A percentile compares a stretch with the other conserved stretches of the same genome.
Evolutionary conservation across 805 yeast species (phyloP).

Genomic region (Myxozyma mucilagina): DNA sequence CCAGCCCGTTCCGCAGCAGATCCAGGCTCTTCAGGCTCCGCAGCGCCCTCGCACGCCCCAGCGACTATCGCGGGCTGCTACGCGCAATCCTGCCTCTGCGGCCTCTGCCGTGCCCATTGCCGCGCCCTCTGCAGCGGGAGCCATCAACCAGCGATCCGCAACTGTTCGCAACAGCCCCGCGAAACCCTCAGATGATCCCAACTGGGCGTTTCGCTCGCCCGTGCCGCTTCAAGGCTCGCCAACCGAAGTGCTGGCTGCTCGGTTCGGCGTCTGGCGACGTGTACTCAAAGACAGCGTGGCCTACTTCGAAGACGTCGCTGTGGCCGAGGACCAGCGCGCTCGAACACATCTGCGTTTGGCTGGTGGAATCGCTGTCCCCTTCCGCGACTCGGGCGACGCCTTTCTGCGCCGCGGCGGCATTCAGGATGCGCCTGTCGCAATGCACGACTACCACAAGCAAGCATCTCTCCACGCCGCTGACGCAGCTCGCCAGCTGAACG

Average conservation of each 20-base stretch:
- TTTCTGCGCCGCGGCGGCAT: constrained; percentile 44
- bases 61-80: too few species aligned
- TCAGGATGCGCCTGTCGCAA: constrained; percentile 33
- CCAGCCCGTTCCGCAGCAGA: too few species aligned
- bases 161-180: too few species aligned
- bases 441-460: constrained; percentile 53
- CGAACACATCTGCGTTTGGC: constrained; percentile 79
- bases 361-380: constrained; percentile 63
- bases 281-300: constrained; percentile 71
- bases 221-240: constrained; percentile 70
- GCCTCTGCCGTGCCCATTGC: too few species aligned
- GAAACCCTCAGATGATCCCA: constrained; percentile 8
- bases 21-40: too few species aligned
- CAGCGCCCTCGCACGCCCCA: too few species aligned
- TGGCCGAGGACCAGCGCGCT: constrained; percentile 84
- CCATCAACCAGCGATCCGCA: too few species aligned
- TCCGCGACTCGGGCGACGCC: constrained; percentile 24
- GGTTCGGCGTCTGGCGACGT: constrained; percentile 85
- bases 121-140: too few species aligned
- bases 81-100: too few species aligned
- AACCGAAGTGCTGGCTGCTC: constrained; percentile 78
- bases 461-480: constrained; percentile 59
- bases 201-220: constrained; percentile 26
- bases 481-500: constrained; percentile 60
- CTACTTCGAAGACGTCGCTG: constrained; percentile 75